phyloP scores from a whole-genome alignment of 2,329 filamentous ascomycete species.

The Ophiocordyceps robertsii region DNA sequence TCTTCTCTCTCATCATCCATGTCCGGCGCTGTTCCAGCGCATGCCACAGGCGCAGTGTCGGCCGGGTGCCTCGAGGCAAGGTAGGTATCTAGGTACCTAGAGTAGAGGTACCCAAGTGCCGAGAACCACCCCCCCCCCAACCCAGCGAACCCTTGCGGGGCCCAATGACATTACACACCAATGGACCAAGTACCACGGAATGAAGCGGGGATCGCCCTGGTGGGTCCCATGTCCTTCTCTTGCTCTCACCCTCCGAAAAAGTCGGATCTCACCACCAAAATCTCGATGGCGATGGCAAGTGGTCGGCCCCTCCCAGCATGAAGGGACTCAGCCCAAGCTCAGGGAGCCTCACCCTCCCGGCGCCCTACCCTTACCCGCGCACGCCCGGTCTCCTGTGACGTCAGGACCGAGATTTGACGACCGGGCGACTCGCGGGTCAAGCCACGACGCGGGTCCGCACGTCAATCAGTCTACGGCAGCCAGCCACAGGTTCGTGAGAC shows the following conservation, averaged over 20 bases:
- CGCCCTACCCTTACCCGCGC: background rate
- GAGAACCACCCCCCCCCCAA: too few relatives aligned
- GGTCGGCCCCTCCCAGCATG: background rate
- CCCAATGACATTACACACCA: background rate
- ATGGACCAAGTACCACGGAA: background rate
- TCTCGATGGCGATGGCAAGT: conserved; percentile 13
- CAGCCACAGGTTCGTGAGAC: background rate
- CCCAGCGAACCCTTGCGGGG: background rate
- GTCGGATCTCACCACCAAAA: conserved; percentile 16
- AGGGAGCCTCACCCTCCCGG: background rate
- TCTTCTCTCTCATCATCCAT: too few relatives aligned
- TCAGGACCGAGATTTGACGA: background rate
- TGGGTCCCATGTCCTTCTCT: too few relatives aligned
- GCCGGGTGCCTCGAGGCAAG: too few relatives aligned
- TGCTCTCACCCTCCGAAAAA: too few relatives aligned
- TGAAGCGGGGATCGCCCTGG: background rate
- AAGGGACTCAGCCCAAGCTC: background rate
- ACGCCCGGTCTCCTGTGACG: background rate
- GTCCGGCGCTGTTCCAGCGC: too few relatives aligned
- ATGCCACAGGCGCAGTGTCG: too few relatives aligned
- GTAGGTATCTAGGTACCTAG: too few relatives aligned
- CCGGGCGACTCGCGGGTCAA: background rate
- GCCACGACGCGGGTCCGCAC: background rate
- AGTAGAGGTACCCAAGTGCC: too few relatives aligned
- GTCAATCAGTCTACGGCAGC: background rate